Conservation (phyloP, 441 rosid genomes). For the Aleurites moluccanus region DNA sequence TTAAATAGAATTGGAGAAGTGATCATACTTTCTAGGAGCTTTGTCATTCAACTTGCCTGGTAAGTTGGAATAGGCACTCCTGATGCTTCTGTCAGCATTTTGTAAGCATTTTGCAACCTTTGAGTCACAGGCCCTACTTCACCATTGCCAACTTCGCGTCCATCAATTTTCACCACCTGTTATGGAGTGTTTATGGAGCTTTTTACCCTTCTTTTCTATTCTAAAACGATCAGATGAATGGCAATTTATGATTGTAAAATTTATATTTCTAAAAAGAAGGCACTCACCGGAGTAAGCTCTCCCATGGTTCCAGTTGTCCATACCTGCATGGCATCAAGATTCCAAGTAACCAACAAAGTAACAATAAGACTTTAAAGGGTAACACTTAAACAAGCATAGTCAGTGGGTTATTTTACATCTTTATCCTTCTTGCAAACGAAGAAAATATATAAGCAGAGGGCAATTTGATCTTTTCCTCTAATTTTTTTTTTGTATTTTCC, state of each 20-base stretch:
- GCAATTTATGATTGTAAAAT: too few relatives aligned
- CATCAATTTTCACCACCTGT: conserved; percentile 78
- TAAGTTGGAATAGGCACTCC: conserved; percentile 83
- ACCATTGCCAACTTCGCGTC: conserved; percentile 70
- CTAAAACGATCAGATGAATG: not conserved
- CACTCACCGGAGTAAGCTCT: conserved; percentile 75
- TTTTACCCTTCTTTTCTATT: not conserved
- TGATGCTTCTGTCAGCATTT: conserved; percentile 52
- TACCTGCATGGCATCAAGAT: conserved; percentile 43
- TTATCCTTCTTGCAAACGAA: too few relatives aligned
- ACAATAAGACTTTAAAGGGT: too few relatives aligned
- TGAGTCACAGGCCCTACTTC: conserved; percentile 66
- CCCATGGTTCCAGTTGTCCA: conserved; percentile 98
- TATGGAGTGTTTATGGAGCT: not conserved
- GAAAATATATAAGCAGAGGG: too few relatives aligned
- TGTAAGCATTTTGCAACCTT: conserved; percentile 57
- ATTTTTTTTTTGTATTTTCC: too few relatives aligned
- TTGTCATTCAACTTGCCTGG: conserved; percentile 24
- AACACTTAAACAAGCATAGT: too few relatives aligned
- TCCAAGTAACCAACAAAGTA: not conserved
- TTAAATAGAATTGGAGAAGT: not conserved
- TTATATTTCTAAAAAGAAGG: not conserved
- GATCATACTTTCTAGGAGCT: not conserved
- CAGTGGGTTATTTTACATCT: too few relatives aligned
- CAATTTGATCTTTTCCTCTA: too few relatives aligned